Conservation (phyloP, 169 alveolate genomes). For the Plasmodium knowlesi region DNA sequence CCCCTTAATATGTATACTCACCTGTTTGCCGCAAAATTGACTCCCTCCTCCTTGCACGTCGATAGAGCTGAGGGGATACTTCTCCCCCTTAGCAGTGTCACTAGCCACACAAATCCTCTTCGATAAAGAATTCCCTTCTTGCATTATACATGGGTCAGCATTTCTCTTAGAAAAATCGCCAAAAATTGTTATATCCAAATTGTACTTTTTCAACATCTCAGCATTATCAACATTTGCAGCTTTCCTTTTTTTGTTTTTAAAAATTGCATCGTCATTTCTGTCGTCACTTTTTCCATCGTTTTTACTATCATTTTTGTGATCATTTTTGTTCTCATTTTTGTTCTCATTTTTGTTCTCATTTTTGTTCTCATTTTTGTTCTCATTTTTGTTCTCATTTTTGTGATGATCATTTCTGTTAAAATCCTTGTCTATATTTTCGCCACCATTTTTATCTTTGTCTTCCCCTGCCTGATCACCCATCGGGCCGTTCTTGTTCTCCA, state of each 20-base stretch:
- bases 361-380: too few species aligned
- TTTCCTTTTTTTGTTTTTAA: conserved; percentile 30
- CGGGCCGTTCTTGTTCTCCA: not conserved
- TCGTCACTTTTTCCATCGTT: not conserved
- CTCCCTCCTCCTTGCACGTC: not conserved
- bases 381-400: too few species aligned
- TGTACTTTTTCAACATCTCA: conserved; percentile 21
- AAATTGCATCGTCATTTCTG: not conserved
- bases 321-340: too few species aligned
- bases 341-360: too few species aligned
- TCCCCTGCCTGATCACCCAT: not conserved
- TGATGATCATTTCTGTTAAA: too few species aligned
- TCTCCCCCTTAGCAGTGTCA: not conserved
- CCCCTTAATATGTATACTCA: not conserved
- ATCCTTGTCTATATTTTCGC: too few species aligned
- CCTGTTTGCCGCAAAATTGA: not conserved
- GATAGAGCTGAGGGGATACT: not conserved
- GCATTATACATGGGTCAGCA: not conserved
- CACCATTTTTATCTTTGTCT: not conserved
- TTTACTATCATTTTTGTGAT: not conserved
- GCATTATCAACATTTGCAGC: not conserved
- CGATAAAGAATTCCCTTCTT: not conserved
- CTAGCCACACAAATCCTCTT: not conserved
- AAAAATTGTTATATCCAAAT: conserved; percentile 29
- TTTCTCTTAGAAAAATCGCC: conserved; percentile 17